Evolutionary conservation across 176 grass and related monocot species (phyloP).

Genomic region (Aegilops longissima): DNA sequence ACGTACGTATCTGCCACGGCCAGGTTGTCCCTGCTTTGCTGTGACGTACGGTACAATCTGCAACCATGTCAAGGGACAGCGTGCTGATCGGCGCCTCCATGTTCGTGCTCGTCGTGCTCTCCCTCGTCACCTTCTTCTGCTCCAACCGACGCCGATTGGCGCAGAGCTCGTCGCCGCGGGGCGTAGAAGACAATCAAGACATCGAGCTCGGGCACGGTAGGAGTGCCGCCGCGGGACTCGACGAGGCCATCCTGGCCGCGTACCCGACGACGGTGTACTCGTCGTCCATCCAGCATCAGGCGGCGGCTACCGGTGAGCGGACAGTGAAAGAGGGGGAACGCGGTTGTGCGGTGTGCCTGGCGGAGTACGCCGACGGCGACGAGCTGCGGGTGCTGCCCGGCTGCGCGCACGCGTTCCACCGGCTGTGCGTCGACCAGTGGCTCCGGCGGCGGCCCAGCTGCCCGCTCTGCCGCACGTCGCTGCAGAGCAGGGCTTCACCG

Average conservation of each 20-base stretch:
- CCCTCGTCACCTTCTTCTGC: conserved; percentile 1
- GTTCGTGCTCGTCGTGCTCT: not conserved
- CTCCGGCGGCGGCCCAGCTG: not conserved
- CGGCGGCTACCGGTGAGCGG: not conserved
- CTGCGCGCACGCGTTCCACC: not conserved
- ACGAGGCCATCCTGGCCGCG: conserved; percentile 26
- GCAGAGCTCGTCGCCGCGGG: not conserved
- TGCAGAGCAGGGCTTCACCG: not conserved
- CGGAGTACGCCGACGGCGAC: not conserved
- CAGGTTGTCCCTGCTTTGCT: not conserved
- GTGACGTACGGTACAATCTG: not conserved
- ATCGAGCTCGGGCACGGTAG: not conserved
- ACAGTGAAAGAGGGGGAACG: not conserved
- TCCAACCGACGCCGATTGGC: not conserved
- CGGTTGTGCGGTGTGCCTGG: not conserved
- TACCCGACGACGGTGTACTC: conserved; percentile 38
- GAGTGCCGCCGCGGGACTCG: not conserved
- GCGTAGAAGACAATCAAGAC: not conserved
- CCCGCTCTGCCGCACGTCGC: not conserved
- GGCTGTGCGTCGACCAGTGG: not conserved
- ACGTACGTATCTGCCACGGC: not conserved
- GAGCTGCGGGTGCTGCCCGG: not conserved
- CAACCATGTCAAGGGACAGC: not conserved
- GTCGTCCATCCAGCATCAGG: not conserved
- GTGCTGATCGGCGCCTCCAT: conserved; percentile 6